Evolutionary conservation across 495 filamentous ascomycete genomes (phyloP), one percentile per base, ranked within the genome.

Genomic region (Aspergillus panamensis): DNA sequence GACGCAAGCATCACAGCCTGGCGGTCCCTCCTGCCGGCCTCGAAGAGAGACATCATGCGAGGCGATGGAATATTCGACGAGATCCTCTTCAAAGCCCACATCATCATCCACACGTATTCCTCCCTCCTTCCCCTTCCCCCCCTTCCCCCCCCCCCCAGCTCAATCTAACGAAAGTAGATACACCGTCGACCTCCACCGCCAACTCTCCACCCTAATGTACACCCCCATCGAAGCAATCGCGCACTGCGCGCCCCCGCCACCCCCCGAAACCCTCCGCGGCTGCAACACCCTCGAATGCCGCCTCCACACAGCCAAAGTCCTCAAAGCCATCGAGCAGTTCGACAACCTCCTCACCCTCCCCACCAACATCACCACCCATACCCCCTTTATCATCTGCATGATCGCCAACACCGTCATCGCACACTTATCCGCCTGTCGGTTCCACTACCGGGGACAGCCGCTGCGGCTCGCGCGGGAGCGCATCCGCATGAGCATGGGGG

Each of bases 311-410:
- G 48, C 54, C 3, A 66, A 63, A 37, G 59, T 56, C 12, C 53
- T 62, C 0, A 51, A 30, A 9, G 54, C 60, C 2, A 66, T 66
- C 16, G 53, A 63, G 10, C 45, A 54, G n/a, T 60, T 63, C 14
- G 61, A 63, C 14, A 39, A 63, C 3, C 45, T 66, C 0, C 40
- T 66, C 10, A 61, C 64, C 12, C 58, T 66, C 6, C 64, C 64
- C 8, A 63, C 60, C 1, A 59, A 63, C 12, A 59, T 66, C 43
- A 44, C 50, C 2, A 55, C 43, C 0, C 61, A 66, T 30, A 61
- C 64, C 3, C 64, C 64, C 0, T 66, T 66, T 31, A 61, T 66
- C 17, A 63, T 66, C 29, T 66, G 60, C 55, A 66, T 66, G 64
- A 63, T 66, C 39, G 55, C 64, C n/a, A 66, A 66, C 48, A 53